Base-by-base conservation (phyloP, 2,329 filamentous ascomycete genomes). In the Epichloe typhina region DNA sequence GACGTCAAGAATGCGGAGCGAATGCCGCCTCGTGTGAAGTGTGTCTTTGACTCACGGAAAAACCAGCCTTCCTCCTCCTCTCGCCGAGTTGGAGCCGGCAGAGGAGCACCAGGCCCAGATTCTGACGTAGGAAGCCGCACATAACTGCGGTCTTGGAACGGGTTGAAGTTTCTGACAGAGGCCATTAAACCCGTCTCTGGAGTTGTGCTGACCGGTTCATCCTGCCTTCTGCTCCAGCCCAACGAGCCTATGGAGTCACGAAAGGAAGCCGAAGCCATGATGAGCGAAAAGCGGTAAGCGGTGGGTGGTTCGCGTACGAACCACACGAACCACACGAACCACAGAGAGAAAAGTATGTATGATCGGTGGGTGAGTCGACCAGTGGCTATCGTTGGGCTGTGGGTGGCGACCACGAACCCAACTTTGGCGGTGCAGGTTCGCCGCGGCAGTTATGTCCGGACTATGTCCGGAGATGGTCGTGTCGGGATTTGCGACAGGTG, bases 1-100 rank as follows among this genome's bases (percentile, higher is more conserved):
- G 50, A 53, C 51, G 54, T 54, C 56, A 57, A 56, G 40, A 15
- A n/a, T 37, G 12, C 19, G 21, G 21, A 41, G 26, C 35, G 21
- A 31, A 43, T 43, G 19, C 47, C 11, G 40, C n/a, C 13, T 42
- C 38, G 31, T 31, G 15, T 31, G 17, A 43, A n/a, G 23, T 4
- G 13, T 23, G 39, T 9, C n/a, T 40, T 43, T 62, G 55, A 80
- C 93, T 91, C 80, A 98, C 93, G 75, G 62, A 86, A 84, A 80
- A 96, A 90, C 82, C 87, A 96, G 56, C 84, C 87, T 70, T 96
- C 93, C 65, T 97, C 91, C 69, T 97, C 93, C 64, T 96, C 90
- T 60, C 90, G 82, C 62, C 90, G 79, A 64, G 68, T 87, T 55
- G 88, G 81, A 54, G 89, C 89, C 49, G 91, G 91, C 47, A 96